A percentile compares a stretch with the other conserved stretches of the same genome.
Conservation (phyloP, 768 basidiomycete genomes). For the Tulasnella sp. region DNA sequence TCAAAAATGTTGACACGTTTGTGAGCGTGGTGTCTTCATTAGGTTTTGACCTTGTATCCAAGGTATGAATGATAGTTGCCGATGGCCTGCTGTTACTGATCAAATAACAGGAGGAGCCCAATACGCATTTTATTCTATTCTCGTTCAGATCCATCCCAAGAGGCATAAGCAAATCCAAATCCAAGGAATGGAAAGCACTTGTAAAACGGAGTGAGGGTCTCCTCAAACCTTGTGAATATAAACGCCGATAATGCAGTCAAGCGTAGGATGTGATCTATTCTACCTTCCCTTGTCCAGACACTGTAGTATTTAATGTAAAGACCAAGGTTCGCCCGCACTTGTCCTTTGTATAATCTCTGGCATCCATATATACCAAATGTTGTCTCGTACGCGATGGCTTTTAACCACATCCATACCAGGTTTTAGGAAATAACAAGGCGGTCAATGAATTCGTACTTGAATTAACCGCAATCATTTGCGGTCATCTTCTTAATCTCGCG, state of each 20-base stretch:
- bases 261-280: not conserved
- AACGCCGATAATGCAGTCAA: constrained; percentile 46
- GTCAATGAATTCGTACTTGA: no score
- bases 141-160: constrained; percentile 56
- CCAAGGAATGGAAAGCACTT: constrained; percentile 49
- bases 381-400: no score
- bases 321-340: not conserved
- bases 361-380: no score
- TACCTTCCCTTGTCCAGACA: not conserved
- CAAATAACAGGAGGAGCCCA: constrained; percentile 52
- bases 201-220: constrained; percentile 36
- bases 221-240: constrained; percentile 87
- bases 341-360: no score
- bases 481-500: no score
- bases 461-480: no score
- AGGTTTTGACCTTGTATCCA: constrained; percentile 60
- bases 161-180: constrained; percentile 28
- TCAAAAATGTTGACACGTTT: constrained; percentile 56
- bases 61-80: constrained; percentile 33
- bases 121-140: constrained; percentile 76
- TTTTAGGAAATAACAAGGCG: no score
- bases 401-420: no score
- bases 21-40: constrained; percentile 44
- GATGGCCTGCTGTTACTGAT: not conserved
- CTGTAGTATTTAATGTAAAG: no score